Evolutionary conservation across 352 stramenopile species (phyloP), one percentile per base, ranked within the genome.

Genomic region (Globisporangium polare): DNA sequence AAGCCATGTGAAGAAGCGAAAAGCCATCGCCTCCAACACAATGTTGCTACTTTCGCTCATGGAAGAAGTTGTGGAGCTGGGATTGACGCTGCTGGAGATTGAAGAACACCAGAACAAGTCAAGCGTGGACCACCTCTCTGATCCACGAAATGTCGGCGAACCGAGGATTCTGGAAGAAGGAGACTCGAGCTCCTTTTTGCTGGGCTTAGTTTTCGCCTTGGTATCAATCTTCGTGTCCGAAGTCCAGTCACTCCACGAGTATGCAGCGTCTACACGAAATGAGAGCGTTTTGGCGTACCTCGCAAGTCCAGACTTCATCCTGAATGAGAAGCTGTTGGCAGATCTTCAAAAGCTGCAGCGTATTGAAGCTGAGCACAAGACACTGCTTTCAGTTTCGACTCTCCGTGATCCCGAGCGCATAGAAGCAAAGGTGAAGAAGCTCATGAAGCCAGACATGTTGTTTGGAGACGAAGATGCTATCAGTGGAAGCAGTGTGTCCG

Each of bases 21-120:
- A 55, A 10, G 65, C 74, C 2, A 46, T 63, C 0, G 64, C 63
- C 6, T 60, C 56, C 0, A 46, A 46, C 10, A 53, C 60, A 12
- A 73, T 79, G 62, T 6, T 79, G 15, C 65, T 74, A 24, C 62
- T 85, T 10, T 68, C 68, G 1, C 49, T 81, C 2, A 71, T 88
- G 63, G 77, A 91, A 62, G 78, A 91, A 62, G 65, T 76, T n/a
- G 53, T 75, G 12, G 50, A 71, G 15, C 75, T 89, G 54, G 77
- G 74, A 12, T 57, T 89, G 5, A 55, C 49, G 18, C 60, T 89
- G 15, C 47, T 91, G 2, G 74, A 86, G 42, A 56, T 72, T 13
- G 76, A 86, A 60, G 66, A 73, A 29, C 54, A 68, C 29, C 41
- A 62, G 26, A 26, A 65, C 22, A 15, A 15, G 18, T 15, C 24